These are phyloP conservation scores for Phytopythium delawarense DNA, from an alignment of 352 stramenopile species.

Conservation along the genomic window DNA sequence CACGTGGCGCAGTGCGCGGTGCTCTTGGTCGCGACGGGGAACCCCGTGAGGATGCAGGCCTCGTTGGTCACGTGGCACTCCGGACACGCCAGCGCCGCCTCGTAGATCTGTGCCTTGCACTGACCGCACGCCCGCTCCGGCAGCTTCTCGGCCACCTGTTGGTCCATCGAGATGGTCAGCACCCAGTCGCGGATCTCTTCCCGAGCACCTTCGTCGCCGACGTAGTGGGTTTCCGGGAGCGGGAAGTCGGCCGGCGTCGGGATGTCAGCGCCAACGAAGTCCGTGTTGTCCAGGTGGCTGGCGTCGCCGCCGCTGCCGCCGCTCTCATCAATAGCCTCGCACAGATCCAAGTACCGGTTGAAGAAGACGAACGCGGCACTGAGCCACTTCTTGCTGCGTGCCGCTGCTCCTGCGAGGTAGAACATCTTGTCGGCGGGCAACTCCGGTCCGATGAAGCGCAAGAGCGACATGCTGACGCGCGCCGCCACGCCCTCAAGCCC, in stretches of 20 bases:
- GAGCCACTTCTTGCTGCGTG: slow-evolving; percentile 85
- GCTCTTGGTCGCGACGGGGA: slow-evolving; percentile 81
- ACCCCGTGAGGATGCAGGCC: slow-evolving; percentile 90
- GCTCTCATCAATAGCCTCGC: slow-evolving; percentile 91
- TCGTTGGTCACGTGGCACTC: slow-evolving; percentile 76
- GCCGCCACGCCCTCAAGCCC: slow-evolving; percentile 64
- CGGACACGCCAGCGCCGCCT: slow-evolving; percentile 67
- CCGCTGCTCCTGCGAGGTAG: slow-evolving; percentile 81
- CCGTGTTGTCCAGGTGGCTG: slow-evolving; percentile 89
- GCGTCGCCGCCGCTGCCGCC: slow-evolving; percentile 32
- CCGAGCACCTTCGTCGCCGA: slow-evolving; percentile 75
- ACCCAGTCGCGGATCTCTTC: slow-evolving; percentile 96
- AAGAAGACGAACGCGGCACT: slow-evolving; percentile 94
- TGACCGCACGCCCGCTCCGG: slow-evolving; percentile 64
- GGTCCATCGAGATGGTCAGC: slow-evolving; percentile 93
- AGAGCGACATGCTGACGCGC: slow-evolving; percentile 83
- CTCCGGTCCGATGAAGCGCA: slow-evolving; percentile 83
- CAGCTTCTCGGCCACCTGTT: slow-evolving; percentile 90
- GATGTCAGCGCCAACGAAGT: slow-evolving; percentile 93
- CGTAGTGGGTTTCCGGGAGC: slow-evolving; percentile 70
- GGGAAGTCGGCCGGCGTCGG: slow-evolving; percentile 76
- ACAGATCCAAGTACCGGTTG: slow-evolving; percentile 94
- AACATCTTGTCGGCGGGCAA: slow-evolving; percentile 95
- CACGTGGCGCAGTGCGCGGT: slow-evolving; percentile 88
- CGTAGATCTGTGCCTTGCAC: slow-evolving; percentile 87